A percentile compares a stretch with the other conserved stretches of the same genome.
These are phyloP conservation scores for Colletotrichum sp. DNA, from an alignment of 2,329 filamentous ascomycete genomes.

Conservation along the genomic window DNA sequence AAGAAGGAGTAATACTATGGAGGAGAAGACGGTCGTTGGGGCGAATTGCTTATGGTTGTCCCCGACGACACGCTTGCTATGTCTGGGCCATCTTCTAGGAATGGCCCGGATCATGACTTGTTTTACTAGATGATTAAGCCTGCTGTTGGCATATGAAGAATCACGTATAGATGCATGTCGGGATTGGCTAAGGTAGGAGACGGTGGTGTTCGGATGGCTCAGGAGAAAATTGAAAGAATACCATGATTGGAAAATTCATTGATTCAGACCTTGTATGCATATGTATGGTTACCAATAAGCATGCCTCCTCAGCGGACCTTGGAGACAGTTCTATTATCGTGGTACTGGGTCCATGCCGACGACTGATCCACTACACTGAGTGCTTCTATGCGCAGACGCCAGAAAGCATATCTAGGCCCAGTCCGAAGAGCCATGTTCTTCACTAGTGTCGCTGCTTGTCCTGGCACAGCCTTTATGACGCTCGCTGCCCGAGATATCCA, in stretches of 20 bases:
- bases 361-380: not conserved
- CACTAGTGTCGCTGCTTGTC: not conserved
- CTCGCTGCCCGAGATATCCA: not conserved
- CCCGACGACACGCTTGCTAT: not conserved
- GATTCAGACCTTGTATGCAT: not conserved
- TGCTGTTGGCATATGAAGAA: not conserved
- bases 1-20: conserved; percentile 15
- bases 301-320: no score
- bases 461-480: not conserved
- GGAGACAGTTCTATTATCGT: not conserved
- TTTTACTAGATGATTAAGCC: conserved; percentile 7
- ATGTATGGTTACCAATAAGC: not conserved
- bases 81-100: not conserved
- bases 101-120: not conserved
- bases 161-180: not conserved
- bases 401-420: not conserved
- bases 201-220: not conserved
- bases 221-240: not conserved
- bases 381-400: no score
- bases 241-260: not conserved
- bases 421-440: not conserved
- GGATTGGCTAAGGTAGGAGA: not conserved
- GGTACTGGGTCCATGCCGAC: not conserved
- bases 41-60: not conserved
- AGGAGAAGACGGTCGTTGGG: conserved; percentile 9